These are phyloP conservation scores for Phytopythium ostracodes DNA, from an alignment of 352 stramenopile genomes.

Conservation along the genomic window DNA sequence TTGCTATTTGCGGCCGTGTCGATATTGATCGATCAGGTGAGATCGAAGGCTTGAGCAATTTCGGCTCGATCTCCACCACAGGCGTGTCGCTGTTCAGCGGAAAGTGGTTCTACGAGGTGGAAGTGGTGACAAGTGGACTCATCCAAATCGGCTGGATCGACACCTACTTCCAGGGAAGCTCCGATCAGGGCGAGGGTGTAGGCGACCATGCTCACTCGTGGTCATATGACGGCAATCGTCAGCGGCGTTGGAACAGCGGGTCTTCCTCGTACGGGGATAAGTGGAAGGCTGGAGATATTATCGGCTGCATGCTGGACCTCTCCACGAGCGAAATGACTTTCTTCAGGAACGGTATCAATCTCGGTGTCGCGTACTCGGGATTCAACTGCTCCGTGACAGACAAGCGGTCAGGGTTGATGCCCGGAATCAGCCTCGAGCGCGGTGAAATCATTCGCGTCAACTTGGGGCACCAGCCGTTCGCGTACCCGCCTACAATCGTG, in stretches of 20 bases:
- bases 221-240: slow-evolving; percentile 91
- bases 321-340: slow-evolving; percentile 81
- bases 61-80: slow-evolving; percentile 78
- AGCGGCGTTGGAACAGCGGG: slow-evolving; percentile 89
- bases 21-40: slow-evolving; percentile 85
- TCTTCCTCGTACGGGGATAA: slow-evolving; percentile 87
- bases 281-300: slow-evolving; percentile 90
- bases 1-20: slow-evolving; percentile 72
- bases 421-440: slow-evolving; percentile 82
- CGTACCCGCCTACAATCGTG: slow-evolving; percentile 55
- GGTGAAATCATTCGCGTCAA: slow-evolving; percentile 87
- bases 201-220: slow-evolving; percentile 90
- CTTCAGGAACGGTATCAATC: slow-evolving; percentile 84
- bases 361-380: slow-evolving; percentile 75
- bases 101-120: slow-evolving; percentile 94
- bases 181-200: slow-evolving; percentile 89
- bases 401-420: slow-evolving; percentile 68
- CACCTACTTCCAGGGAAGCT: slow-evolving; percentile 87
- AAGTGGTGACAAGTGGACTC: slow-evolving; percentile 86
- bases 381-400: slow-evolving; percentile 47
- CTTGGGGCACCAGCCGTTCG: slow-evolving; percentile 76
- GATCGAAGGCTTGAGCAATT: slow-evolving; percentile 87
- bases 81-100: slow-evolving; percentile 71
- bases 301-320: slow-evolving; percentile 88
- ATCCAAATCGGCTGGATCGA: slow-evolving; percentile 94